Evolutionary conservation across 306 rosid species (phyloP), one percentile per base, ranked within the genome.

Genomic region (Hippophae gyantsensis): DNA sequence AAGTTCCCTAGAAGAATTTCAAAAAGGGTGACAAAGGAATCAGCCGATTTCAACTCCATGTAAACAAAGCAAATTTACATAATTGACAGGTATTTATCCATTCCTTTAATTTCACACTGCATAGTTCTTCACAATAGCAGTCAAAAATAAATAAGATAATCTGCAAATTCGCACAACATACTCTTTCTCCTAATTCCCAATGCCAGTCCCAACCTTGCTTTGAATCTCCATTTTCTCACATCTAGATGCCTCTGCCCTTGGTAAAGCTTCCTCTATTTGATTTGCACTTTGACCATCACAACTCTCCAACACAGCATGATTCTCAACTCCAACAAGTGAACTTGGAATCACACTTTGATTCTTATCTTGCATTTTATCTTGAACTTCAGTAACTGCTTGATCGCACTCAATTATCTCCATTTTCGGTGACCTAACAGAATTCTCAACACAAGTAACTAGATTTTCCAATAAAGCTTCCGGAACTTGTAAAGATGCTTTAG

Each of bases 261-360:
- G 56, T 46, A 68, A 56, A 54, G 67, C 70, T 55, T 42, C 67
- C 62, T 45, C 45, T 49, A 79, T 72, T 56, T 45, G 75, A 63
- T 62, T 59, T 54, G 42, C 27, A 43, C 52, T 70, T 76, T 73
- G 81, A 60, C 66, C 45, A 47, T 68, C 62, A 62, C 54, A 71
- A 64, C 42, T 60, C 42, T 56, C 57, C 48, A 52, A 57, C 46
- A 48, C 18, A 40, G 61, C 61, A 27, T 38, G 57, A 32, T 12
- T 65, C 6, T 38, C 57, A 6, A 65, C 51, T 38, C 52, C 68
- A 51, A 45, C 57, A 6, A 18, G 46, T 9, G 58, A 60, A 68
- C 8, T 49, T 52, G 43, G n/a, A 43, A 42, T 59, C 66, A 42
- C 48, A 14, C 57, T 67, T 8, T 47, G 68, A 7, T 73, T 67